phyloP scores from a whole-genome alignment of 768 basidiomycete genomes.

The Kwoniella mangroviensis region DNA sequence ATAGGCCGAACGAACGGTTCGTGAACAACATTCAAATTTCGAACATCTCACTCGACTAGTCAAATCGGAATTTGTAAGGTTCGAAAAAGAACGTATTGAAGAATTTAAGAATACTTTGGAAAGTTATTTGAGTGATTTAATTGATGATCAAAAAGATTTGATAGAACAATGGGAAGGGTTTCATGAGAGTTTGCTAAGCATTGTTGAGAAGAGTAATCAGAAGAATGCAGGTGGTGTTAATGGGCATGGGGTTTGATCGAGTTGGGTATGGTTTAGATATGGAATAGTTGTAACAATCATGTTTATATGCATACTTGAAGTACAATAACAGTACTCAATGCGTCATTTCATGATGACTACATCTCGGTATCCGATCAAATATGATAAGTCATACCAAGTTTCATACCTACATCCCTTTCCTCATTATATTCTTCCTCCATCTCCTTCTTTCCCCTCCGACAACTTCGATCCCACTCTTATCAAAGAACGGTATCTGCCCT shows the following conservation, averaged over 20 bases:
- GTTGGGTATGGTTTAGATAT: not conserved
- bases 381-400: too few relatives aligned
- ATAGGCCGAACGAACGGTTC: conserved; percentile 80
- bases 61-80: conserved; percentile 85
- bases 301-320: not conserved
- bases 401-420: conserved; percentile 62
- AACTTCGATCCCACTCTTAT: conserved; percentile 73
- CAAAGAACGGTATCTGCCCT: conserved; percentile 74
- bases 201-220: conserved; percentile 40
- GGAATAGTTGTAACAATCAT: not conserved
- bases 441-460: conserved; percentile 73
- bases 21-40: conserved; percentile 85
- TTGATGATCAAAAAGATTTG: conserved; percentile 80
- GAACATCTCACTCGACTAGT: conserved; percentile 84
- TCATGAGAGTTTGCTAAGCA: conserved; percentile 72
- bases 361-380: too few relatives aligned
- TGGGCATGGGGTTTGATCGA: not conserved
- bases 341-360: too few relatives aligned
- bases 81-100: conserved; percentile 89
- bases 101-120: conserved; percentile 88
- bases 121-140: conserved; percentile 84
- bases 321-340: too few relatives aligned
- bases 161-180: conserved; percentile 81
- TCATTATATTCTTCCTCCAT: conserved; percentile 84
- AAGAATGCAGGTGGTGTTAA: conserved; percentile 4